Conservation (phyloP, 306 rosid species). For the Cucumis sativus region Cucumber_9930_V3 NC_026660.2:20130501-20131000, state of each 20-base stretch:
- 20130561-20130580: neutral
- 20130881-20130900: too few species aligned
- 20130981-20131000: slow-evolving; percentile 95
- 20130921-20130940: neutral
- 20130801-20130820: neutral
- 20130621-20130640: neutral
- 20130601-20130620: neutral
- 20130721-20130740: neutral
- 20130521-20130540: neutral
- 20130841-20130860: neutral
- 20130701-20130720: neutral
- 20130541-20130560: neutral
- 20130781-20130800: neutral
- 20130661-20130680: neutral
- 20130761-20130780: neutral
- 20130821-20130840: neutral
- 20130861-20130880: neutral
- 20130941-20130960: slow-evolving; percentile 30
- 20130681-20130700: neutral
- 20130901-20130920: neutral
- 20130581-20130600: neutral
- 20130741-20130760: neutral
- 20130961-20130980: slow-evolving; percentile 62
- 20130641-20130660: neutral
- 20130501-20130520: neutral